phyloP scores from a whole-genome alignment of 441 rosid genomes.

The Capsella rubella region DNA sequence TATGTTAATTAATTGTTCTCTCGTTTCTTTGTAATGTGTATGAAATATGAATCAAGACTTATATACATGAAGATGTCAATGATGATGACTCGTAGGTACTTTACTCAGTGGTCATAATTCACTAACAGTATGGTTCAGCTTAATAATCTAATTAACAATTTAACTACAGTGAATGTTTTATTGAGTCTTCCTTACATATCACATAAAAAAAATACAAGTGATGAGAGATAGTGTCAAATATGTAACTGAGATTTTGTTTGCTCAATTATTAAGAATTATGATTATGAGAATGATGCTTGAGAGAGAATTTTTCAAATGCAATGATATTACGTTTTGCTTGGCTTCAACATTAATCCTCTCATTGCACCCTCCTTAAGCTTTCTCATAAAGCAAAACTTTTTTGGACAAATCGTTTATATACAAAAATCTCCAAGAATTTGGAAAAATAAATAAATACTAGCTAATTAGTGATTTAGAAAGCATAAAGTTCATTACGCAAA shows the following conservation, averaged over 20 bases:
- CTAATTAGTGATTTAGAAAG: neutral
- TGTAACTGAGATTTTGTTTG: constrained; percentile 16
- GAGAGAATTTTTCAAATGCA: constrained; percentile 38
- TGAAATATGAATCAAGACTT: neutral
- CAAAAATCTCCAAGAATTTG: neutral
- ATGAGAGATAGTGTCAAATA: constrained; percentile 9
- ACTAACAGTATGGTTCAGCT: constrained; percentile 16
- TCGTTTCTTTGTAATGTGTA: constrained; percentile 1
- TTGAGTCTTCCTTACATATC: constrained; percentile 11
- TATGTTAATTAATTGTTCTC: neutral
- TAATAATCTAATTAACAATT: constrained; percentile 10
- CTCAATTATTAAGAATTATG: constrained; percentile 35
- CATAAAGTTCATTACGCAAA: neutral
- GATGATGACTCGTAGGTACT: constrained; percentile 38
- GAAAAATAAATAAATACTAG: too few relatives aligned
- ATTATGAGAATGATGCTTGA: constrained; percentile 51
- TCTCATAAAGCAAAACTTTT: constrained; percentile 23
- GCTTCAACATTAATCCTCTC: constrained; percentile 60
- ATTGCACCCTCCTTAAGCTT: constrained; percentile 29
- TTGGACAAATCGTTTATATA: constrained; percentile 6
- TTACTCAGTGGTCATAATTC: constrained; percentile 39
- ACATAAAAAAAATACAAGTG: neutral
- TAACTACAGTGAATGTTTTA: constrained; percentile 13
- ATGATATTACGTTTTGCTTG: constrained; percentile 46
- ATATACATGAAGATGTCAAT: constrained; percentile 25